These are phyloP conservation scores for Daedalea quercina DNA, from an alignment of 768 basidiomycete genomes.

Conservation along the genomic window DNA sequence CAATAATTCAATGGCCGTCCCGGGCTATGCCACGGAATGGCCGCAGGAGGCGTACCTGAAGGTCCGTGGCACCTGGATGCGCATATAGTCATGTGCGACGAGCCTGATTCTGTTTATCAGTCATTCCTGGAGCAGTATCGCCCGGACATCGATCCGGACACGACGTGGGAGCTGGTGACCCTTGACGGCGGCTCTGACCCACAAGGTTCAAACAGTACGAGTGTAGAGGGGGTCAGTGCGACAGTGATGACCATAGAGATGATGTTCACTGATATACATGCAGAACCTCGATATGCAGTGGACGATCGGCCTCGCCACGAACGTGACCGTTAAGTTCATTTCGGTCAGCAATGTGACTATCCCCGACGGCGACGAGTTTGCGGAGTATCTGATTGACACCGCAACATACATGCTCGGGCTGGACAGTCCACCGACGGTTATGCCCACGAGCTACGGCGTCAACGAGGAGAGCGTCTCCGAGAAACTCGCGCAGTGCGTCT, in stretches of 20 bases:
- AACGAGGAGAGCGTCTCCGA: slow-evolving; percentile 31
- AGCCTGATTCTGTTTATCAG: slow-evolving; percentile 27
- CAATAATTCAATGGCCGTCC: slow-evolving; percentile 25
- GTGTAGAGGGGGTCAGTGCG: slow-evolving; percentile 48
- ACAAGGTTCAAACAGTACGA: slow-evolving; percentile 34
- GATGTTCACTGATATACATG: not conserved
- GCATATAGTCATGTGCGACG: slow-evolving; percentile 30
- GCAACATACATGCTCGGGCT: slow-evolving; percentile 19
- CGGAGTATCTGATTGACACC: slow-evolving; percentile 43
- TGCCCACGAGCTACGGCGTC: slow-evolving; percentile 28
- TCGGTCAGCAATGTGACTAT: not conserved
- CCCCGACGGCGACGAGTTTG: slow-evolving; percentile 44
- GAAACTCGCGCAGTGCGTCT: slow-evolving; percentile 4
- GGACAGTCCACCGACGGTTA: slow-evolving; percentile 17
- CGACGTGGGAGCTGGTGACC: slow-evolving; percentile 10
- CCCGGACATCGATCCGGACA: slow-evolving; percentile 11
- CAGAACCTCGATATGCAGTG: slow-evolving; percentile 14
- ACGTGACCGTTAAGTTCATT: slow-evolving; percentile 12
- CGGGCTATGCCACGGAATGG: slow-evolving; percentile 26
- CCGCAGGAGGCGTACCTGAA: slow-evolving; percentile 22
- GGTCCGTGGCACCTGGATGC: slow-evolving; percentile 25
- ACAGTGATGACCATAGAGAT: too few relatives aligned
- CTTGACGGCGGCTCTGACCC: slow-evolving; percentile 55
- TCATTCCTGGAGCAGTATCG: slow-evolving; percentile 27
- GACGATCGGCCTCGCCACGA: slow-evolving; percentile 12